Percentiles rank a stretch among this genome's conserved stretches.
Conservation (phyloP, 108 stramenopile species). For the Fistulifera solaris region DNA sequence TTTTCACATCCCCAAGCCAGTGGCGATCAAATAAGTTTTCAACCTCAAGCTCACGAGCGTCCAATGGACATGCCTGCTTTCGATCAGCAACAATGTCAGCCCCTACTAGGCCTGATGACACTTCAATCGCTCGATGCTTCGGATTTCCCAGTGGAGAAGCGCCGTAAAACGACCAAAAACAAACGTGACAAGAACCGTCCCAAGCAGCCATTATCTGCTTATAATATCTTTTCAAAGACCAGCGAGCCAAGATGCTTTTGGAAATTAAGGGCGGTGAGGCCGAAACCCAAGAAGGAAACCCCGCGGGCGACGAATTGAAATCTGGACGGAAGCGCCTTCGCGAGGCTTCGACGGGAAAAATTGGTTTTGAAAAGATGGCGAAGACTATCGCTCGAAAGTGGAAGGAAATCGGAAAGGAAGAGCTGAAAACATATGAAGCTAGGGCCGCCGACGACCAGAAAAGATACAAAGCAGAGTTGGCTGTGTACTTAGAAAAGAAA, state of each 20-base stretch:
- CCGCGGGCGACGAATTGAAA: too few relatives aligned
- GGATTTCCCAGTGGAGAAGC: too few relatives aligned
- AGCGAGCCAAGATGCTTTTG: conserved; percentile 32
- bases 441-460: conserved; percentile 53
- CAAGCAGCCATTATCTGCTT: conserved; percentile 32
- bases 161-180: too few relatives aligned
- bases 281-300: too few relatives aligned
- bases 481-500: conserved; percentile 30
- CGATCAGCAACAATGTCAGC: too few relatives aligned
- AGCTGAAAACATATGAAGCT: conserved; percentile 43
- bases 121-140: too few relatives aligned
- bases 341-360: conserved; percentile 31
- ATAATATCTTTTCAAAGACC: conserved; percentile 53
- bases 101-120: too few relatives aligned
- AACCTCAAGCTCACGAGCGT: too few relatives aligned
- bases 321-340: too few relatives aligned
- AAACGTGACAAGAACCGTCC: conserved; percentile 25
- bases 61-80: too few relatives aligned
- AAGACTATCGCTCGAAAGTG: conserved; percentile 64
- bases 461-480: conserved; percentile 56
- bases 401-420: conserved; percentile 36
- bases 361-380: conserved; percentile 69
- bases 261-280: conserved; percentile 3
- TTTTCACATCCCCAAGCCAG: too few relatives aligned
- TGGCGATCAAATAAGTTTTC: too few relatives aligned